Base-by-base conservation (phyloP, 2,329 filamentous ascomycete species). In the Periconia sp. region DNA sequence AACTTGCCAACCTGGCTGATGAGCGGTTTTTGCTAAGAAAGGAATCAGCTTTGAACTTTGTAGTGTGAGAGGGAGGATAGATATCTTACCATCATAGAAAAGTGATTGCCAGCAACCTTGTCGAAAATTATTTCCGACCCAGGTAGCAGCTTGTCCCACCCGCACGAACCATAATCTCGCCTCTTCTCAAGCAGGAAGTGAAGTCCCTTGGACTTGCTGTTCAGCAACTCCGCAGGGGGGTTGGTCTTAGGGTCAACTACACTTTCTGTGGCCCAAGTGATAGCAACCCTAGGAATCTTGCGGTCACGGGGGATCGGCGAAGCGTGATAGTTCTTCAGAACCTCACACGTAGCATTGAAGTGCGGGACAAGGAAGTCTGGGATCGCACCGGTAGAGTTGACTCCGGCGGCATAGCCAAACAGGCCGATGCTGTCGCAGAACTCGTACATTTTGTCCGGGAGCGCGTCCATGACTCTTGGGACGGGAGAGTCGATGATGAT, bases 391-490 rank as follows among this genome's bases (percentile, higher is more conserved):
- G 54, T 46, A 41, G 23, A 27, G 23, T 27, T 27, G 23, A 27
- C 23, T 8, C 23, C 55, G 14, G 49, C 60, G 23, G 42, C 53
- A n/a, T 57, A 48, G 74, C 74, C 78, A 50, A 82, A 78, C 40
- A 82, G 69, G 23, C 76, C 76, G 43, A 79, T 73, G 9, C 70
- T 67, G 53, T 79, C 73, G 60, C 79, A 81, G 71, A 79, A 81
- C 52, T 77, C 71, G 63, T 81, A 80, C 15, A 82, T 71, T 31
- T 75, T 74, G 18, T 72, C 68, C 2, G 89, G 89, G 1, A 89
- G 81, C 18, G 85, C 84, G 73, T 90, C 85, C 8, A 92, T 55
- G 6, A 58, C 63, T 20, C 54, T 61, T 9, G 67, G 69, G 31
- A 54, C 49, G 2, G 70, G 70, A 3, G 64, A 59, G 48, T 73